Evolutionary conservation across 208 protist species (phyloP).

Genomic region (Novymonas esmeraldas): DNA sequence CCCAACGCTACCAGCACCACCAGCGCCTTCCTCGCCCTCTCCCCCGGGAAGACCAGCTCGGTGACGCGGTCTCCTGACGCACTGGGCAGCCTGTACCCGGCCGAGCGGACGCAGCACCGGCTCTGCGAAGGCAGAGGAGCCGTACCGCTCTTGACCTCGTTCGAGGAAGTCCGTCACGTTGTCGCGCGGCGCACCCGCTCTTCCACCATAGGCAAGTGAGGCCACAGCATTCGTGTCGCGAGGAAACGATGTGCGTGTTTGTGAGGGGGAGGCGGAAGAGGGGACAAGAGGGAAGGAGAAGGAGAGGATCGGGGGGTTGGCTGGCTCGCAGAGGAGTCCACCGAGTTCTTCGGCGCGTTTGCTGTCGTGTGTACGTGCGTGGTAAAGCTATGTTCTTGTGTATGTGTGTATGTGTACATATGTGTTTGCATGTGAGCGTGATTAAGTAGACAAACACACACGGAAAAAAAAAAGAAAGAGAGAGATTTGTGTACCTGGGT

Average conservation of each 20-base stretch:
- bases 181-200: not conserved
- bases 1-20: not conserved
- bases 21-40: not conserved
- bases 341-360: no score
- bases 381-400: no score
- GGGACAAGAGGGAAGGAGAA: not conserved
- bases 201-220: no score
- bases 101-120: not conserved
- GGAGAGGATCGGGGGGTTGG: not conserved
- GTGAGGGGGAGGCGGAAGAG: not conserved
- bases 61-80: not conserved
- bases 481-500: constrained; percentile 1
- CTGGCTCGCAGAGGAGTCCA: no score
- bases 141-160: not conserved
- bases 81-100: not conserved
- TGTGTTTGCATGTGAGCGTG: not conserved
- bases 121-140: not conserved
- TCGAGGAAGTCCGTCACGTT: not conserved
- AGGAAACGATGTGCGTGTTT: no score
- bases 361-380: no score
- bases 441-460: no score
- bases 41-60: not conserved
- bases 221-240: no score
- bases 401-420: not conserved
- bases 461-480: no score